Conservation (phyloP, 2,329 filamentous ascomycete species). For the Ascochyta lentis region DNA sequence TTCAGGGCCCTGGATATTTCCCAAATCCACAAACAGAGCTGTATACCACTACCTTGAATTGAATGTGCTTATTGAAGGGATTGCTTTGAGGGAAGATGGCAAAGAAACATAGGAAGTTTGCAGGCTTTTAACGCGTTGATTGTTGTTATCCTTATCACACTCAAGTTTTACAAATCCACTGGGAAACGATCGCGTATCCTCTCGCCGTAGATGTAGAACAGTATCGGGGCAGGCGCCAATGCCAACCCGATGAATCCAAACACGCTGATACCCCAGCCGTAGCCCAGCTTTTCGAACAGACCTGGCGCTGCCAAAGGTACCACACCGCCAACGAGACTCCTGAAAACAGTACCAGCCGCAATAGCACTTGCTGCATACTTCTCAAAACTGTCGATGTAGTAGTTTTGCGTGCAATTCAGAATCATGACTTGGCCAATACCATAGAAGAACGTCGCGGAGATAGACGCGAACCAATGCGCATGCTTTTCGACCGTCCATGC, state of each 20-base stretch:
- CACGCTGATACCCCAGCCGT: slow-evolving; percentile 59
- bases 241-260: slow-evolving; percentile 55
- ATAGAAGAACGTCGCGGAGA: slow-evolving; percentile 56
- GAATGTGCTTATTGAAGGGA: background rate
- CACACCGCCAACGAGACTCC: slow-evolving; percentile 55
- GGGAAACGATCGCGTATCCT: slow-evolving; percentile 53
- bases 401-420: slow-evolving; percentile 61
- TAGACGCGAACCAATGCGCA: slow-evolving; percentile 51
- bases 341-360: slow-evolving; percentile 57
- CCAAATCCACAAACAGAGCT: too few relatives aligned
- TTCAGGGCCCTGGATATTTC: too few relatives aligned
- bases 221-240: slow-evolving; percentile 57
- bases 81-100: background rate
- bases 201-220: slow-evolving; percentile 59
- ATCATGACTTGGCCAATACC: slow-evolving; percentile 62
- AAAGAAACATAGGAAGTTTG: background rate
- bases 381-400: slow-evolving; percentile 62
- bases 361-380: slow-evolving; percentile 59
- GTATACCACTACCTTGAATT: background rate
- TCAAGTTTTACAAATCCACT: slow-evolving; percentile 23
- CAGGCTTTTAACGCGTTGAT: background rate
- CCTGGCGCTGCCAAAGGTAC: slow-evolving; percentile 55
- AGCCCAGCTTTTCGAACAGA: slow-evolving; percentile 54
- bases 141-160: background rate
- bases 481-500: slow-evolving; percentile 53